Base-by-base conservation (phyloP, 768 basidiomycete species). In the Calocybe cyanea region DNA sequence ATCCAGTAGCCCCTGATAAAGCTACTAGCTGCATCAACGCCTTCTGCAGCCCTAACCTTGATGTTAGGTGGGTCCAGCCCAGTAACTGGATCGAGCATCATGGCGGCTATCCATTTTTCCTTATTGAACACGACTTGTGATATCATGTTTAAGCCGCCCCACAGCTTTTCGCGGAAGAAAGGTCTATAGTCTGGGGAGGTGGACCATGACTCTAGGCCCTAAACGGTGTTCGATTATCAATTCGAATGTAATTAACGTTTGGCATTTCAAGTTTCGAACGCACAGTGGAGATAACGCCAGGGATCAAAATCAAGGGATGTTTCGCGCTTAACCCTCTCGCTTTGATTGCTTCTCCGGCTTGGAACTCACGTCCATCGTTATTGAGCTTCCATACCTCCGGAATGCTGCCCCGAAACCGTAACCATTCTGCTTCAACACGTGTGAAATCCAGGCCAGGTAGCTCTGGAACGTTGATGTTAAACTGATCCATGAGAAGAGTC, bases 1-100 rank as follows among this genome's bases (percentile, higher is more conserved):
- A 95, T 81, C 94, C 93, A 98, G 61, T 93, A 99, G 1, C 94
- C 92, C 60, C 85, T 82, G 46, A 92, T 80, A 54, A 91, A 86
- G 54, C 75, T 84, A 51, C 86, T 88, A 2, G 92, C 93, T 0
- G 92, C 92, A 58, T 91, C 87, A 17, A 95, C 81, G 0, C 94
- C 94, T 63, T 96, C 90, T 0, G 91, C 92, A 10, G 94, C 91
- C 28, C 95, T 76, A 46, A 98, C 81, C 62, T 92, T 96, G 36
- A 80, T 81, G 13, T 81, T 85, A 0, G 82, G 78, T 2, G 91
- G 88, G 58, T 99, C 95, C 5, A 99, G 73, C 0, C 95, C 95
- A 0, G 94, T 96, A 14, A 84, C 72, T 0, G 90, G 86, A 62
- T 99, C 94, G 7, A 99, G 78, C 72, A 89, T 83, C 70, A 98